phyloP scores from a whole-genome alignment of 148 eudicot species.

The Pouteria glomerata region DNA sequence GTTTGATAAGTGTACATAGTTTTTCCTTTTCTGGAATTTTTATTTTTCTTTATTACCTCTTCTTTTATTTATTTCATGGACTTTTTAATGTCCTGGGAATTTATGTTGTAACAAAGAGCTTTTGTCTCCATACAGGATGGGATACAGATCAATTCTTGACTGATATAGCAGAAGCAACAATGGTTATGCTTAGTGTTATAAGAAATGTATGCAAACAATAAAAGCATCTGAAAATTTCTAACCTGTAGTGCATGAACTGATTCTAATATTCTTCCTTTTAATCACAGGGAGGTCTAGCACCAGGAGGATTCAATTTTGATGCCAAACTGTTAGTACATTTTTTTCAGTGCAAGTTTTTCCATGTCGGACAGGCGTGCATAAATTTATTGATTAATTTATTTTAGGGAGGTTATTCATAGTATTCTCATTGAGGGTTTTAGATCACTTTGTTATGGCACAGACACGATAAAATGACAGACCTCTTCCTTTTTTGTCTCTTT shows the following conservation, averaged over 20 bases:
- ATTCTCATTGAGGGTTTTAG: neutral
- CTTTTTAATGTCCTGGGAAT: neutral
- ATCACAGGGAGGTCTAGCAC: constrained; percentile 86
- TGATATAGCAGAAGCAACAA: constrained; percentile 80
- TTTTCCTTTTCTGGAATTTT: neutral
- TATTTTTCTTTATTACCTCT: no score
- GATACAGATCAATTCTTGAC: constrained; percentile 98
- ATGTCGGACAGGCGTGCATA: neutral
- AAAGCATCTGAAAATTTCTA: neutral
- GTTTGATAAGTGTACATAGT: no score
- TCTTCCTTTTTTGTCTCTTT: neutral
- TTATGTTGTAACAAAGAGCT: constrained; percentile 2
- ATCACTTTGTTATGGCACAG: neutral
- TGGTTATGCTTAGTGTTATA: constrained; percentile 83
- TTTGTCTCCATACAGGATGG: constrained; percentile 62
- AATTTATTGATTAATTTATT: neutral
- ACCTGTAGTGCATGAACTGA: neutral
- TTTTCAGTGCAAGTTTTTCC: neutral
- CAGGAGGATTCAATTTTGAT: constrained; percentile 98
- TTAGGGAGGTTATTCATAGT: neutral
- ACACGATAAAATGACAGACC: neutral
- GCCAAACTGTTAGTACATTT: constrained; percentile 75
- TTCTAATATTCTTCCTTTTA: neutral
- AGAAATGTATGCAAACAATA: constrained; percentile 60
- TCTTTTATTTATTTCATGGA: neutral